A percentile compares a stretch with the other conserved stretches of the same genome.
These are phyloP conservation scores for Abrus pulchellus DNA, from an alignment of 306 rosid genomes.

Conservation along the genomic window DNA sequence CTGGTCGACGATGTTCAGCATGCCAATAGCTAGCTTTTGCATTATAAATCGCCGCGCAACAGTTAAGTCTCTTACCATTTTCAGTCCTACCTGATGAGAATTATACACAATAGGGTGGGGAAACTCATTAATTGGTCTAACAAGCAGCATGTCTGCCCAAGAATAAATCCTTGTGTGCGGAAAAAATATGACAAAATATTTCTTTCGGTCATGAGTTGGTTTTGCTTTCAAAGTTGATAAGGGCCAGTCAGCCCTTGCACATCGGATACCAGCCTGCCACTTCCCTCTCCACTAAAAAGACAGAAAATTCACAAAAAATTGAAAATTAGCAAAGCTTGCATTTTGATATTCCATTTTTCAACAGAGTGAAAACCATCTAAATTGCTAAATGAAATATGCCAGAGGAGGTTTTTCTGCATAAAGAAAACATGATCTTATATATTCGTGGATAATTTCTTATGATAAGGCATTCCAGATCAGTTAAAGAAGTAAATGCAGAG, in stretches of 20 bases:
- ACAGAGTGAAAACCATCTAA: slow-evolving; percentile 12
- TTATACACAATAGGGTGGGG: slow-evolving; percentile 92
- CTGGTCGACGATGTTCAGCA: slow-evolving; percentile 90
- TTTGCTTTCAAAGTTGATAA: slow-evolving; percentile 94
- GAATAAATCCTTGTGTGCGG: slow-evolving; percentile 93
- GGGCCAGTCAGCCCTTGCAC: slow-evolving; percentile 97
- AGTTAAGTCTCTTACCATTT: slow-evolving; percentile 80
- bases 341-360: slow-evolving; percentile 19
- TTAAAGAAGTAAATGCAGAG: slow-evolving; percentile 13
- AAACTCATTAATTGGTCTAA: slow-evolving; percentile 76
- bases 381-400: slow-evolving; percentile 29
- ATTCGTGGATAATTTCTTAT: slow-evolving; percentile 23
- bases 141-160: slow-evolving; percentile 93
- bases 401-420: slow-evolving; percentile 28
- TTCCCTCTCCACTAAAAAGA: slow-evolving; percentile 94
- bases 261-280: slow-evolving; percentile 98
- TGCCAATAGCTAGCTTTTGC: slow-evolving; percentile 88
- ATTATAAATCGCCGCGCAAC: slow-evolving; percentile 86
- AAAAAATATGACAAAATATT: slow-evolving; percentile 89
- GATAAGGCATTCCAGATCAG: slow-evolving; percentile 38
- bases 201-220: slow-evolving; percentile 93
- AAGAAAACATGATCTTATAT: slow-evolving; percentile 7
- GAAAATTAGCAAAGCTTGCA: slow-evolving; percentile 47
- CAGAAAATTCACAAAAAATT: slow-evolving; percentile 40
- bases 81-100: slow-evolving; percentile 78